A percentile compares a stretch with the other conserved stretches of the same genome.
These are phyloP conservation scores for Penicillium psychrofluorescens DNA, from an alignment of 495 filamentous ascomycete species.

Conservation along the genomic window DNA sequence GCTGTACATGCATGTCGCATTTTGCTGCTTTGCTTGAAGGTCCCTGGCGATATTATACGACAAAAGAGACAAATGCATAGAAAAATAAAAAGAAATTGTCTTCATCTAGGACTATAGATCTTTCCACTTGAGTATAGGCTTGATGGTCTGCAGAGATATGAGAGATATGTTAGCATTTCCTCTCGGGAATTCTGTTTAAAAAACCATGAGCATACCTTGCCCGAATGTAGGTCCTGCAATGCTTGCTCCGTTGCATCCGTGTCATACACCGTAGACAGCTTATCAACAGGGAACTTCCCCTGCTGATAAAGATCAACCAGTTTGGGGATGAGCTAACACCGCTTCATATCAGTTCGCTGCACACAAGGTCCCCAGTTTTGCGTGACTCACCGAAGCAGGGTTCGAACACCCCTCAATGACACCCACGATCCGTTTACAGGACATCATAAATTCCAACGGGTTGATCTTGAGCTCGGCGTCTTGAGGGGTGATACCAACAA, in stretches of 20 bases:
- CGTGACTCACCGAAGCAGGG: slow-evolving; percentile 15
- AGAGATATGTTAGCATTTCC: not conserved
- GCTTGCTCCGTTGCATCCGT: slow-evolving; percentile 19
- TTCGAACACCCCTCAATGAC: slow-evolving; percentile 21
- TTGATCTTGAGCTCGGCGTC: slow-evolving; percentile 22
- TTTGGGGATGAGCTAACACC: slow-evolving; percentile 16
- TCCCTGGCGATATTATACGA: too few species aligned
- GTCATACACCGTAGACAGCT: slow-evolving; percentile 26
- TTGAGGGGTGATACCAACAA: slow-evolving; percentile 34
- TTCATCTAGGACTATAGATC: not conserved
- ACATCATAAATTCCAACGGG: slow-evolving; percentile 17
- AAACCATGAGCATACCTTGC: slow-evolving; percentile 14
- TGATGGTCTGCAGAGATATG: slow-evolving; percentile 5
- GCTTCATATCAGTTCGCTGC: not conserved
- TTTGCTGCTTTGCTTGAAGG: too few species aligned
- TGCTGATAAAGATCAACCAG: slow-evolving; percentile 32
- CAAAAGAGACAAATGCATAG: too few species aligned
- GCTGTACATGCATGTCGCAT: too few species aligned
- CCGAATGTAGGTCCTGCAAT: slow-evolving; percentile 25
- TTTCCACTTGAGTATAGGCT: slow-evolving; percentile 14
- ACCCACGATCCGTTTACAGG: slow-evolving; percentile 21
- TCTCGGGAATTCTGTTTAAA: not conserved
- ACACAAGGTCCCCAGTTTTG: too few species aligned
- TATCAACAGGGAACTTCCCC: slow-evolving; percentile 36
- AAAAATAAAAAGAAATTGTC: too few species aligned